Base-by-base conservation (phyloP, 495 filamentous ascomycete genomes). In the Rhypophila decipiens region DNA sequence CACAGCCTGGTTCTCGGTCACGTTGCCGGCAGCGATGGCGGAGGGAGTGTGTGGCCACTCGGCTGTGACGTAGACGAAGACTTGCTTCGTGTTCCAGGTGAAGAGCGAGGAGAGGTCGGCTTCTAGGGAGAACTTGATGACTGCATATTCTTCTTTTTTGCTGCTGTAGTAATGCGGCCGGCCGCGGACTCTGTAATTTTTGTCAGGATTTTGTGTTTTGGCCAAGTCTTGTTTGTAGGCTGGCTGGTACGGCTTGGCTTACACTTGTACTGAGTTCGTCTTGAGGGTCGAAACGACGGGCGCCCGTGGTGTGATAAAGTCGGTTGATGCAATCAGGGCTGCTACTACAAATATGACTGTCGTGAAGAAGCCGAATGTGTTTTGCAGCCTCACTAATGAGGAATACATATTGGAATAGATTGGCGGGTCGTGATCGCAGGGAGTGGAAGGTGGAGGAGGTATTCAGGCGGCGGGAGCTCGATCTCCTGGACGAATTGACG, bases 31-130 rank as follows among this genome's bases (percentile, higher is more conserved):
- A 31, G 22, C 43, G 61, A 55, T 53, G 51, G 46, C 55, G 34
- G 49, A 59, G 50, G 38, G 47, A 22, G 49, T 64, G 19, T 80
- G 76, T 42, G 90, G 85, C 76, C 91, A 98, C 20, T 81, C 80
- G 27, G 90, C 90, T 41, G 86, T 87, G 39, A 98, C 80, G 76
- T 93, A 98, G 66, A 94, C 80, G 70, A 97, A 99, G 56, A 97
- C 68, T 68, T 96, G 89, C 68, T 99, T 99, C n/a, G 93, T 99
- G 73, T 99, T 99, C 94, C 94, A 99, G 68, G 86, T 95, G 82
- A 96, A 96, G 58, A 99, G 84, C 22, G 85, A 83, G 46, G 82
- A 80, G 42, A 98, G 78, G 69, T 98, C 91, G 31, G 72, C 70
- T 52, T 95, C 84, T 18, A 97, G 80, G 56, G 91, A 86, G 76